These are phyloP conservation scores for Penicillium silybi DNA, from an alignment of 495 filamentous ascomycete species.

Conservation along the genomic window DNA sequence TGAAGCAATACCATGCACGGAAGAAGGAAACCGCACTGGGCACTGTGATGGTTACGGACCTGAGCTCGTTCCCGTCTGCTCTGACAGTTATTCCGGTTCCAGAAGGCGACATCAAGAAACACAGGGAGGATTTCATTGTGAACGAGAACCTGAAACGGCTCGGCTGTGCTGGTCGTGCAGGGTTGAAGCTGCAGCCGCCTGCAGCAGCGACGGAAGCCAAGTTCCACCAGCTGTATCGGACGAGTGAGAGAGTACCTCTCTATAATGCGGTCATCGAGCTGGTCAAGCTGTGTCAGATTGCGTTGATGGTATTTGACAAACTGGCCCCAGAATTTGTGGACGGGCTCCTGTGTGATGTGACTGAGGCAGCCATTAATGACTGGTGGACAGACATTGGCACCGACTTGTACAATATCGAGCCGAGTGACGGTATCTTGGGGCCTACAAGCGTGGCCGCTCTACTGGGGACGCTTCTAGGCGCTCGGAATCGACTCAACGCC, in stretches of 20 bases:
- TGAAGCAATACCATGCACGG: constrained; percentile 78
- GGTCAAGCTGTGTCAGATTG: constrained; percentile 88
- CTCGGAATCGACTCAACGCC: constrained; percentile 78
- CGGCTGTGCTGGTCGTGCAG: constrained; percentile 86
- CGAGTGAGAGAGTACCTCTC: constrained; percentile 73
- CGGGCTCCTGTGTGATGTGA: constrained; percentile 87
- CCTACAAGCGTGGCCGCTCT: constrained; percentile 89
- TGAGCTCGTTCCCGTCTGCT: constrained; percentile 83
- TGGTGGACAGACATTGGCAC: constrained; percentile 97
- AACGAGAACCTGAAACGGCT: constrained; percentile 92
- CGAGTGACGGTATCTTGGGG: constrained; percentile 84
- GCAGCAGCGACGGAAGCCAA: constrained; percentile 80
- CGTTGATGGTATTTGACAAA: constrained; percentile 83
- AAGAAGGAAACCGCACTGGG: constrained; percentile 78
- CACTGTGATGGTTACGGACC: constrained; percentile 87
- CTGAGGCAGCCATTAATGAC: constrained; percentile 82
- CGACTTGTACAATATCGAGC: constrained; percentile 86
- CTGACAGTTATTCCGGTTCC: constrained; percentile 86
- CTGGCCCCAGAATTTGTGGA: constrained; percentile 87
- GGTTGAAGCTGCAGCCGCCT: constrained; percentile 72
- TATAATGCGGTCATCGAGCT: constrained; percentile 78
- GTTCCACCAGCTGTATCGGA: constrained; percentile 86
- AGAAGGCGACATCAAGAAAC: constrained; percentile 75
- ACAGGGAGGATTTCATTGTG: constrained; percentile 84
- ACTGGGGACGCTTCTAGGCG: constrained; percentile 82